Percentiles rank a stretch among this genome's conserved stretches.
phyloP scores from a whole-genome alignment of 768 basidiomycete species.

The Fomitopsis serialis region DNA sequence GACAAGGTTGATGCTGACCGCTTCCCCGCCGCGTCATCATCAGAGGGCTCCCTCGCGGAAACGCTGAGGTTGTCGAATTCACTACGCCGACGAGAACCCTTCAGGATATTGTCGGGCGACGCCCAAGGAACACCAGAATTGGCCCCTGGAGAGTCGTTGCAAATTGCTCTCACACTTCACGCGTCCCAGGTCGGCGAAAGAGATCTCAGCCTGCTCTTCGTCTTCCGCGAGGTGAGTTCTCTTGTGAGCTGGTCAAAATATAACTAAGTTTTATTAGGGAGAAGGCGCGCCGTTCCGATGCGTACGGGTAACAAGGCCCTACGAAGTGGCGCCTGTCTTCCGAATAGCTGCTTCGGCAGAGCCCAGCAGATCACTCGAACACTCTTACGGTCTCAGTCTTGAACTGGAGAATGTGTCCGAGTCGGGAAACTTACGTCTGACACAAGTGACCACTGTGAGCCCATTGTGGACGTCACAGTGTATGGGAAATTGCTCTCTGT shows the following conservation, averaged over 20 bases:
- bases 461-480: constrained; percentile 58
- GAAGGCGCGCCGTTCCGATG: constrained; percentile 50
- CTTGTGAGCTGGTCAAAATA: neutral
- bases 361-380: constrained; percentile 44
- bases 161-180: constrained; percentile 51
- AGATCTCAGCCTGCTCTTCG: constrained; percentile 57
- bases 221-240: constrained; percentile 54
- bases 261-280: constrained; percentile 28
- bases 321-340: constrained; percentile 58
- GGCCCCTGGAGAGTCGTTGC: constrained; percentile 42
- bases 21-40: neutral
- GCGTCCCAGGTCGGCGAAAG: constrained; percentile 41
- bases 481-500: constrained; percentile 36
- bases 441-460: constrained; percentile 61
- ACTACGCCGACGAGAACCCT: constrained; percentile 41
- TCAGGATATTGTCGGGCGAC: constrained; percentile 35
- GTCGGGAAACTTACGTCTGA: constrained; percentile 38
- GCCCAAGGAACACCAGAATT: constrained; percentile 24
- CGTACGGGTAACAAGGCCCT: constrained; percentile 45
- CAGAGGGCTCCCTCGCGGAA: constrained; percentile 24
- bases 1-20: neutral
- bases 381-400: constrained; percentile 48
- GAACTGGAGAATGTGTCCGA: constrained; percentile 49
- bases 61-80: constrained; percentile 47
- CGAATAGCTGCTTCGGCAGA: constrained; percentile 43